These are phyloP conservation scores for Vitis hybrid DNA, from an alignment of 177 flowering plant species.

Conservation along the genomic window DNA sequence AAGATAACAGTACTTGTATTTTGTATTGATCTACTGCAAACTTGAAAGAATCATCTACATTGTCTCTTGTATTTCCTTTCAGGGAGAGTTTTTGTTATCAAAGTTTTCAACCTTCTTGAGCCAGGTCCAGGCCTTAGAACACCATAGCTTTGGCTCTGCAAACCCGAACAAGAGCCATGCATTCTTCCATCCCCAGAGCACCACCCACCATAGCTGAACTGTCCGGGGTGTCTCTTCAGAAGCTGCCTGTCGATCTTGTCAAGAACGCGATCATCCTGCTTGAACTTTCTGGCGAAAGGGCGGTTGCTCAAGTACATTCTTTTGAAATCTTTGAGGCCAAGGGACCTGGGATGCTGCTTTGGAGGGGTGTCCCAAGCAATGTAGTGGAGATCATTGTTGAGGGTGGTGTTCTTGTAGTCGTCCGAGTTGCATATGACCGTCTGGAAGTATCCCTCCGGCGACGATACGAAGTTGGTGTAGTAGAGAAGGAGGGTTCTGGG, in stretches of 20 bases:
- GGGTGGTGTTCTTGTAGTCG: constrained; percentile 68
- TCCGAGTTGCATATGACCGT: constrained; percentile 86
- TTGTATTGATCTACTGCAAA: background rate
- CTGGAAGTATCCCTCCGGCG: constrained; percentile 98
- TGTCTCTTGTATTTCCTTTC: constrained; percentile 43
- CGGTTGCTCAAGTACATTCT: constrained; percentile 61
- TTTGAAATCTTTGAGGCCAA: constrained; percentile 59
- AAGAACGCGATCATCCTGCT: constrained; percentile 58
- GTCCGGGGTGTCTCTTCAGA: constrained; percentile 38
- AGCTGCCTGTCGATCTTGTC: constrained; percentile 71
- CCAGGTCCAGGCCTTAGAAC: constrained; percentile 73
- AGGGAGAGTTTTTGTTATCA: constrained; percentile 47
- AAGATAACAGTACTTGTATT: background rate
- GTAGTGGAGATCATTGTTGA: constrained; percentile 91
- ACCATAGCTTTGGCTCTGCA: constrained; percentile 39
- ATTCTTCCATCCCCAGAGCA: constrained; percentile 32
- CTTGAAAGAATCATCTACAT: constrained; percentile 47
- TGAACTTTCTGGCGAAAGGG: constrained; percentile 90
- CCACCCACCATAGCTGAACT: constrained; percentile 79
- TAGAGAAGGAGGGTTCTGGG: constrained; percentile 94
- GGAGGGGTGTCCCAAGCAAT: constrained; percentile 94
- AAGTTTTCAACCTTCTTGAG: constrained; percentile 53
- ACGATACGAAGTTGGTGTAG: constrained; percentile 92
- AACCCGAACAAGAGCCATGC: constrained; percentile 26
- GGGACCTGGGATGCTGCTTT: constrained; percentile 83